phyloP scores from a whole-genome alignment of 176 grass and related monocot species.

The Ensete ventricosum region DNA sequence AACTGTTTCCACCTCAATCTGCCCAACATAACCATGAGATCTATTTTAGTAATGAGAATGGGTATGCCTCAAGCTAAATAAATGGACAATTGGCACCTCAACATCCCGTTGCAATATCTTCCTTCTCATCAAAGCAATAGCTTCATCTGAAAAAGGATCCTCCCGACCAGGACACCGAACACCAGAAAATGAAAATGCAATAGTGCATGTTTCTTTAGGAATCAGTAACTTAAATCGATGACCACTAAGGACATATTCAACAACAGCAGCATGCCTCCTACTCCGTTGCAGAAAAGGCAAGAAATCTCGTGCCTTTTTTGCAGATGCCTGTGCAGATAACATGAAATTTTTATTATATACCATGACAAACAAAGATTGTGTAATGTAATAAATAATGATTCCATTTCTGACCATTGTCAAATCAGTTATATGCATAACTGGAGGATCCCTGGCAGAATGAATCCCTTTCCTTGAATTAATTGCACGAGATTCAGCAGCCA shows the following conservation, averaged over 20 bases:
- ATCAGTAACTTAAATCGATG: conserved; percentile 95
- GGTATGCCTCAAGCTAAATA: conserved; percentile 1
- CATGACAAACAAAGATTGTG: neutral
- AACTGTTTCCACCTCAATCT: conserved; percentile 94
- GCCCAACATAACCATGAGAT: conserved; percentile 19
- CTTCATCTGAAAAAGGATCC: conserved; percentile 80
- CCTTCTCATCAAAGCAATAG: conserved; percentile 96
- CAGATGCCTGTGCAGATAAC: conserved; percentile 38
- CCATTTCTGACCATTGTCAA: conserved; percentile 1
- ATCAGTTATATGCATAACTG: conserved; percentile 91
- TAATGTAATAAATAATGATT: neutral
- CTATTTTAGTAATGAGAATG: conserved; percentile 4
- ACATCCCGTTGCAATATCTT: conserved; percentile 85
- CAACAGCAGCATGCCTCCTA: conserved; percentile 66
- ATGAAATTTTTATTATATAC: conserved; percentile 2
- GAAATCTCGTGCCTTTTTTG: conserved; percentile 92
- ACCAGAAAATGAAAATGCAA: conserved; percentile 92
- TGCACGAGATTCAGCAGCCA: conserved; percentile 84
- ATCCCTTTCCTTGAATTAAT: conserved; percentile 85
- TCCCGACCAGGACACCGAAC: conserved; percentile 81
- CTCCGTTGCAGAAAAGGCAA: conserved; percentile 81
- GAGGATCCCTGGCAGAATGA: conserved; percentile 61
- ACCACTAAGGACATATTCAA: conserved; percentile 95
- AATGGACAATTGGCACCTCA: conserved; percentile 35
- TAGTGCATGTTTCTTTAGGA: conserved; percentile 96